Evolutionary conservation across 2,329 filamentous ascomycete species (phyloP).

Genomic region (Aphanocladium album): DNA sequence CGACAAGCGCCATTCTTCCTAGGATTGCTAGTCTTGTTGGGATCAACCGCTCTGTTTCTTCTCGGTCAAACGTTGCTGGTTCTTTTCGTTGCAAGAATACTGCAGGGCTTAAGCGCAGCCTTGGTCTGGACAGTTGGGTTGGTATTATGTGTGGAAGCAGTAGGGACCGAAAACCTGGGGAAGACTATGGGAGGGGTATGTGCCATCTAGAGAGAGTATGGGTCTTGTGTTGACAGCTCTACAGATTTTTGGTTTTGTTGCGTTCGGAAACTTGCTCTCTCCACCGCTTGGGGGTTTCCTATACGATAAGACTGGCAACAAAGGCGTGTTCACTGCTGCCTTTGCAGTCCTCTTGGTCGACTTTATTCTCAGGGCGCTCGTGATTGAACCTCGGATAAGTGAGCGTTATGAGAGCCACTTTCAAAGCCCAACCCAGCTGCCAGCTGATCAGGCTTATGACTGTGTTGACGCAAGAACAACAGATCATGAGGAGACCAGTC

Average conservation of each 20-base stretch:
- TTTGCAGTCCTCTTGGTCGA: neutral
- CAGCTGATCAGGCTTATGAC: neutral
- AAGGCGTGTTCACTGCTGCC: neutral
- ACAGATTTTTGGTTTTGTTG: no score
- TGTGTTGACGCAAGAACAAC: no score
- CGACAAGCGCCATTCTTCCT: neutral
- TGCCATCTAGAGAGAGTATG: no score
- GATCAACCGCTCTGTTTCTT: neutral
- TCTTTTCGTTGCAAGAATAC: neutral
- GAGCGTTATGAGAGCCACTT: neutral
- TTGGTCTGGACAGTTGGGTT: neutral
- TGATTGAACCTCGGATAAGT: neutral
- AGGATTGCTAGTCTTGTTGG: neutral
- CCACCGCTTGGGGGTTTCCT: neutral
- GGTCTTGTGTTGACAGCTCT: no score
- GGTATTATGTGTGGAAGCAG: neutral
- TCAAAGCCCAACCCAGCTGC: neutral
- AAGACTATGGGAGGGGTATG: neutral
- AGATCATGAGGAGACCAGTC: no score
- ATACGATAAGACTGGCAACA: neutral
- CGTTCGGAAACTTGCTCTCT: no score
- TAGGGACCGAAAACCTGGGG: neutral
- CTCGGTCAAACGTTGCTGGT: neutral
- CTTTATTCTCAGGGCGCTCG: neutral
- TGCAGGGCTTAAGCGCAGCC: neutral